Base-by-base conservation (phyloP, 352 stramenopile species). In the Pythium dissotocum region DNA sequence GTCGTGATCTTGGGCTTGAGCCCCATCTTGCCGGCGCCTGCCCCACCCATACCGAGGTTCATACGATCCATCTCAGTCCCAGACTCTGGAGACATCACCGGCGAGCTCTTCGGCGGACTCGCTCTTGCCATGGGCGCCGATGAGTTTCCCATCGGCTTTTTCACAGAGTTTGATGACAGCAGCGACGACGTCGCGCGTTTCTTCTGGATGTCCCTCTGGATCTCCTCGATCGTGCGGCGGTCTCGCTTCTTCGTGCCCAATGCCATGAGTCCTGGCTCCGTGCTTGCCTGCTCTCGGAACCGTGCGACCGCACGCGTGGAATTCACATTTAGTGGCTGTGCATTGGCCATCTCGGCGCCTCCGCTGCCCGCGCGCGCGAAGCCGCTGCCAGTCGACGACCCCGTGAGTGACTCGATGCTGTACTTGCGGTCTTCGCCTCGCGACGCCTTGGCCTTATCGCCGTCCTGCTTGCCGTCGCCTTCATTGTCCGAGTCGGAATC, bases 201-300 rank as follows among this genome's bases (percentile, higher is more conserved):
- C 61, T 82, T 89, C 53, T 84, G 70, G 24, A 95, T 63, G 61
- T 95, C 88, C 57, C 85, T 75, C 61, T 95, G 88, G 59, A 95
- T 95, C 67, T 95, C 84, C 53, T 95, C 88, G 61, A 95, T 95
- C n/a, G 88, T 93, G 24, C 88, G 85, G 61, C 88, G 84, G 56
- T 95, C 88, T 51, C 88, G 75, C 65, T 94, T 95, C 69, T 89
- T 90, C 16, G 88, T 95, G 49, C 85, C 85, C 9, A 95, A 72
- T n/a, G 88, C 75, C 80, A 92, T 93, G 69, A 95, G 69, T 6
- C 72, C 77, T 4, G 71, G 69, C 57, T 71, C 67, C 30, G 82
- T 77, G 59, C 77, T 83, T 53, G 52, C 63, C 49, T 89, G 68
- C 67, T 84, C 79, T 55, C 85, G 84, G 56, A 94, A 93, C 32